A percentile compares a stretch with the other conserved stretches of the same genome.
phyloP scores from a whole-genome alignment of 2,329 filamentous ascomycete genomes.

The Nemania serpens region DNA sequence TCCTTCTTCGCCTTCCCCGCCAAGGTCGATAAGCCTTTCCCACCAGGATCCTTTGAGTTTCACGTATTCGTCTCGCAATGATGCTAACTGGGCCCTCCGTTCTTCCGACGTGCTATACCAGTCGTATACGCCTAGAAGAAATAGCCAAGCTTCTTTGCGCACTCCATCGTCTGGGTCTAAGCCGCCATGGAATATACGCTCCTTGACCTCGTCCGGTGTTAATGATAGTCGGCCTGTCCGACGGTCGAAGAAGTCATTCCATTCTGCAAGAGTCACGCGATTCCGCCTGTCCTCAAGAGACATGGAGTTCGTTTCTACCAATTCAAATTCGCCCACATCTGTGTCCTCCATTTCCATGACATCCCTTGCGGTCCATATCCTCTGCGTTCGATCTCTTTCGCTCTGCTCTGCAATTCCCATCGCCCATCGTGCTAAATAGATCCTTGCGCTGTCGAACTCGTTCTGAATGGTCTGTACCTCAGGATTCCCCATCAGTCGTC shows the following conservation, averaged over 20 bases:
- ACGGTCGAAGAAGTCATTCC: constrained; percentile 86
- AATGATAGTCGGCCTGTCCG: constrained; percentile 74
- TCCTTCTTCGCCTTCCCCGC: constrained; percentile 77
- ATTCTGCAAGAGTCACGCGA: constrained; percentile 80
- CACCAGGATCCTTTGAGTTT: constrained; percentile 95
- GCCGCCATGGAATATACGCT: constrained; percentile 95
- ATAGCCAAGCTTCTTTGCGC: constrained; percentile 95
- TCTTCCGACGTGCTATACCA: constrained; percentile 93
- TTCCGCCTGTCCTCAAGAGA: constrained; percentile 78
- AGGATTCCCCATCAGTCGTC: constrained; percentile 82
- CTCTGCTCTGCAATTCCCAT: constrained; percentile 99
- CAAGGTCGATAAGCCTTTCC: constrained; percentile 86
- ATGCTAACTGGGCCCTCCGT: constrained; percentile 80
- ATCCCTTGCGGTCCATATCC: constrained; percentile 92
- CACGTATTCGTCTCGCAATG: constrained; percentile 89
- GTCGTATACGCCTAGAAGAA: constrained; percentile 86
- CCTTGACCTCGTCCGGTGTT: constrained; percentile 91
- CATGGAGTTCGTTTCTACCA: constrained; percentile 77
- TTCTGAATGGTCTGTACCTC: constrained; percentile 95
- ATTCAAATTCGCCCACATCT: constrained; percentile 93
- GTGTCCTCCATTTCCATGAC: constrained; percentile 93
- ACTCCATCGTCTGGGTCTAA: constrained; percentile 88
- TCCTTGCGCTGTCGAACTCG: constrained; percentile 93
- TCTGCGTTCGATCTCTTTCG: constrained; percentile 80
- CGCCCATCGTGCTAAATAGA: constrained; percentile 95